Conservation (phyloP, 371 early-diverging fungal species). For the Rhizomucor miehei region DNA sequence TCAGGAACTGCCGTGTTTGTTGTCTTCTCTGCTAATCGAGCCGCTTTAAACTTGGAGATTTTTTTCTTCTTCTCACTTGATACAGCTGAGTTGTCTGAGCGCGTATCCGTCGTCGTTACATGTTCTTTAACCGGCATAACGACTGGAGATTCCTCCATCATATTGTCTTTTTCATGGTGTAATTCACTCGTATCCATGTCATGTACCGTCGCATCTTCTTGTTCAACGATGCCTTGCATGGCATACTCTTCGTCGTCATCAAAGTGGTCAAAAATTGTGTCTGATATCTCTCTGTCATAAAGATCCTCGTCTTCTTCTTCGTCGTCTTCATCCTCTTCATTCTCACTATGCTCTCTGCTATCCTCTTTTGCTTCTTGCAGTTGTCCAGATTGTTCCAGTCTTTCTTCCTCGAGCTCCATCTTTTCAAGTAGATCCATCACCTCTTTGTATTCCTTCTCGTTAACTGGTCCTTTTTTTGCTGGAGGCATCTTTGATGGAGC, state of each 20-base stretch:
- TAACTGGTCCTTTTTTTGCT: neutral
- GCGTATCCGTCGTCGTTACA: constrained; percentile 2
- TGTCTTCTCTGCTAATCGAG: constrained; percentile 22
- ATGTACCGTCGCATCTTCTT: constrained; percentile 55
- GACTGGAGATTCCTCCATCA: neutral
- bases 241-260: constrained; percentile 58
- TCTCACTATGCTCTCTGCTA: constrained; percentile 22
- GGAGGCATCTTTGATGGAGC: neutral
- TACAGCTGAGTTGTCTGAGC: neutral
- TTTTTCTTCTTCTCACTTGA: constrained; percentile 28
- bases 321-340: constrained; percentile 47
- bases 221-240: constrained; percentile 48
- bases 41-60: constrained; percentile 48
- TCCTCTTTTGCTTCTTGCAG: neutral
- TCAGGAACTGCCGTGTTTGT: neutral
- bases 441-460: constrained; percentile 47
- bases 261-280: constrained; percentile 45
- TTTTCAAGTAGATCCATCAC: constrained; percentile 29
- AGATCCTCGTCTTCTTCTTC: constrained; percentile 49
- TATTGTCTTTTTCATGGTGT: constrained; percentile 9
- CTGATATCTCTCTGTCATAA: constrained; percentile 48
- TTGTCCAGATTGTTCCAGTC: neutral
- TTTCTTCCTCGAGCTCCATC: constrained; percentile 19
- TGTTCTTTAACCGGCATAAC: constrained; percentile 6
- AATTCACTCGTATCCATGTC: constrained; percentile 42